Base-by-base conservation (phyloP, 1,284 basidiomycete species). In the Cryptococcus sp. region DNA sequence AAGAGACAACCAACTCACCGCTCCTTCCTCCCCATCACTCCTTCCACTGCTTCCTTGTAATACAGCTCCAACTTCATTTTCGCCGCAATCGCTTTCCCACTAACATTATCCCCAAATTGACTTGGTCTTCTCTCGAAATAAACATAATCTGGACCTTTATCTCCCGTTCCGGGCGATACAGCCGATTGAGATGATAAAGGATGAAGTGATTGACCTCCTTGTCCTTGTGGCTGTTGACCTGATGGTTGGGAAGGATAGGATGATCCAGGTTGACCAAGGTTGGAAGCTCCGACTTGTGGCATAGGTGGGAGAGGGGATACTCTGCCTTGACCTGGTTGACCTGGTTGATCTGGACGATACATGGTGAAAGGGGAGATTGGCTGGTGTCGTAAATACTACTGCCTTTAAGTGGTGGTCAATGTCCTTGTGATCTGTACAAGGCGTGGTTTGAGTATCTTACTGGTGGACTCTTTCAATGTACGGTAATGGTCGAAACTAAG, bases 61-160 rank as follows among this genome's bases (percentile, higher is more conserved):
- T 88, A 96, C 59, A 95, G 90, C 78, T 97, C 95, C 53, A 98
- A 84, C 78, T 97, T 97, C 76, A 98, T 85, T 78, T 98, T 97
- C 35, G 95, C 93, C 23, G 89, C 90, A 53, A 92, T 97, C 4
- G 93, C 89, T 58, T 92, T 90, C 56, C 94, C 91, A 54, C 93
- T 82, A 41, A 91, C 90, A 68, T 89, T 86, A 63, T 93, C 86
- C 35, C 87, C 88, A 79, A 97, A 95, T 59, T 84, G 85, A 47
- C 82, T 79, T 1, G 89, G 89, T 52, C 86, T 87, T 52, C 95
- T 83, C 75, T 96, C 89, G 78, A 98, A 98, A 80, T 95, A 97
- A 67, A 98, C 93, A 78, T 98, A 90, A 78, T 89, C 86, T 31
- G 79, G 76, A 15, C 79, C 80, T 58, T 78, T 79, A 37, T 79